Evolutionary conservation across 192 early-diverging fungal genomes (phyloP), one percentile per base, ranked within the genome.

Genomic region (Backusella mclennaniae): DNA sequence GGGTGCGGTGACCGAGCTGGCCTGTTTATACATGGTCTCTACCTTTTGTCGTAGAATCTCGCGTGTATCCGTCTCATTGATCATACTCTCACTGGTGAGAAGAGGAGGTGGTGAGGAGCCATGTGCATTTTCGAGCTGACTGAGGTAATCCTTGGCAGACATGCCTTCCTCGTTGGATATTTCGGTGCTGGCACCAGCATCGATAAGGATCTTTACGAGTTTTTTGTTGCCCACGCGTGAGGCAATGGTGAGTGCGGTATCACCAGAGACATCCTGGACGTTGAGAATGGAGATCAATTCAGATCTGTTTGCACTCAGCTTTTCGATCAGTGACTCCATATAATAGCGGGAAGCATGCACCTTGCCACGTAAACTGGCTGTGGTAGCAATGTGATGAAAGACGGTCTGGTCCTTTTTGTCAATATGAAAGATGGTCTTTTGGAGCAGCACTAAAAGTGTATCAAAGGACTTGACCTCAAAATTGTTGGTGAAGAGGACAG

Each of bases 401-500:
- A 98, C 94, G 0, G 94, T 97, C 74, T 94, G 92, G 75, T 90
- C 87, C 68, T 89, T 87, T 73, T 89, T 87, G 84, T 99, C 98
- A 8, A 89, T 86, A 38, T 91, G 81, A 35, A 87, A 87, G 38
- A 99, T 92, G 0, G 91, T 89, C 69, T 92, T 89, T 75, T 92
- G 89, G 15, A 99, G 85, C n/a, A 93, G 76, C 41, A 92, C 89
- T 35, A 99, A 75, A 6, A 95, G 76, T 12, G 90, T 85, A 0
- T 85, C 85, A 79, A 99, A 99, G 0, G 89, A 86, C 68, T 93
- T 90, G 71, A 82, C 85, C 35, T 98, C 96, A 79, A 91, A 94
- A 80, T 95, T 95, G 82, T 97, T 94, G 19, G 95, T 92, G 67
- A 94, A 92, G 71, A 97, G 84, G 2, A 99, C 97, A 1, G 92